A percentile compares a stretch with the other conserved stretches of the same genome.
phyloP scores from a whole-genome alignment of 768 basidiomycete species.

The Rhizopogon vesiculosus region DNA sequence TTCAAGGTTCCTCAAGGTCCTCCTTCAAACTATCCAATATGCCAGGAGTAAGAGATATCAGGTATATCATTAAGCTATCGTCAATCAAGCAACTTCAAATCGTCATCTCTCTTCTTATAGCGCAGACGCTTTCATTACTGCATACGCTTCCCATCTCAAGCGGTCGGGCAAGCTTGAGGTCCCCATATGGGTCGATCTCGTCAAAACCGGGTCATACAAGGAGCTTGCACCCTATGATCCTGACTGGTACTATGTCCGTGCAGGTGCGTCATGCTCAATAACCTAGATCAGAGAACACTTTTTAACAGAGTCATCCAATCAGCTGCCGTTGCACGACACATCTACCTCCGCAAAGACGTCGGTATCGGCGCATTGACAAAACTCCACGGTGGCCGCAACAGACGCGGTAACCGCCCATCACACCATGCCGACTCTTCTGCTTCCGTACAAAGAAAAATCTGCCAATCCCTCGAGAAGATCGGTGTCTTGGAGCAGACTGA shows the following conservation, averaged over 20 bases:
- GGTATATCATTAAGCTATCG: constrained; percentile 35
- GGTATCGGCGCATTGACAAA: constrained; percentile 92
- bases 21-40: constrained; percentile 46
- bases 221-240: constrained; percentile 99
- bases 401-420: constrained; percentile 94
- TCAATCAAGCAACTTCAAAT: constrained; percentile 14
- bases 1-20: constrained; percentile 35
- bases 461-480: constrained; percentile 98
- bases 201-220: constrained; percentile 97
- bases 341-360: constrained; percentile 98
- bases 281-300: not conserved
- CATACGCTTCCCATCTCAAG: constrained; percentile 95
- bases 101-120: constrained; percentile 35
- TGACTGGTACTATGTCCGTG: constrained; percentile 99
- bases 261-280: constrained; percentile 51
- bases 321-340: constrained; percentile 98
- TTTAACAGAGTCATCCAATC: not conserved
- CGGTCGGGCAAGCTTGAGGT: constrained; percentile 99
- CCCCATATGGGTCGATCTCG: constrained; percentile 96
- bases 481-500: constrained; percentile 92
- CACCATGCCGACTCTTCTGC: constrained; percentile 87
- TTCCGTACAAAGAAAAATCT: constrained; percentile 90
- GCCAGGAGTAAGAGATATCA: constrained; percentile 82
- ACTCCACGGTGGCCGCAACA: constrained; percentile 94
- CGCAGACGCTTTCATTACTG: constrained; percentile 89